A percentile compares a stretch with the other conserved stretches of the same genome.
These are phyloP conservation scores for Phragmites australis DNA, from an alignment of 176 grass and related monocot species.

Conservation along the genomic window DNA sequence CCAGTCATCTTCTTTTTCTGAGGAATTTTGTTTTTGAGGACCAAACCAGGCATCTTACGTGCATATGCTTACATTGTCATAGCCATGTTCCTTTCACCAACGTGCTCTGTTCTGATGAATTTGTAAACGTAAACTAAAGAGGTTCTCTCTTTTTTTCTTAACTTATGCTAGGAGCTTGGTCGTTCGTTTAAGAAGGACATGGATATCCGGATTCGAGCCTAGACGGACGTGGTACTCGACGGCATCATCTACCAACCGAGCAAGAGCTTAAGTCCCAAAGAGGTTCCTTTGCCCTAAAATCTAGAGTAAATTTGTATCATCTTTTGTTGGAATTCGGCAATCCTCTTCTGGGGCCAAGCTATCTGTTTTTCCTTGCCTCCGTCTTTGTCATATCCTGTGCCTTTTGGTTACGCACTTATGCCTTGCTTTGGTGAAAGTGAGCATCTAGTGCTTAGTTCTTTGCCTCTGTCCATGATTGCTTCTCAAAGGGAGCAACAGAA, in stretches of 20 bases:
- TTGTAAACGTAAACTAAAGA: neutral
- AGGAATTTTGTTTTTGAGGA: no score
- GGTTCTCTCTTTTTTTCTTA: no score
- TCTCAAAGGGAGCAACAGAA: slow-evolving; percentile 21
- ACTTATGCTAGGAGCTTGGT: no score
- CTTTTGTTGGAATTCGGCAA: slow-evolving; percentile 33
- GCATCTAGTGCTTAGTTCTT: slow-evolving; percentile 51
- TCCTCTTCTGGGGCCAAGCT: neutral
- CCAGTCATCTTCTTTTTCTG: neutral
- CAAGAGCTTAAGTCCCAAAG: no score
- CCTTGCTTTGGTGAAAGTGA: slow-evolving; percentile 56
- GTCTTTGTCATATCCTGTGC: slow-evolving; percentile 37
- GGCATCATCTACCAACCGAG: no score
- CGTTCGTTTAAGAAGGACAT: no score
- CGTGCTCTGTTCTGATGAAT: neutral
- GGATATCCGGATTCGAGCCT: no score
- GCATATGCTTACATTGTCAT: no score
- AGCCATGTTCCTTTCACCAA: no score
- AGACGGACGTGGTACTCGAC: no score
- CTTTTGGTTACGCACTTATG: slow-evolving; percentile 40
- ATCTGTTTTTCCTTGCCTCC: slow-evolving; percentile 1
- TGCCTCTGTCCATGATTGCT: slow-evolving; percentile 41
- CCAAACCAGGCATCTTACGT: no score
- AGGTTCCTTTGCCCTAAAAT: neutral
- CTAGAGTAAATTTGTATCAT: neutral